Evolutionary conservation across 1,284 basidiomycete species (phyloP), one percentile per base, ranked within the genome.

Genomic region (Athelia sp.): DNA sequence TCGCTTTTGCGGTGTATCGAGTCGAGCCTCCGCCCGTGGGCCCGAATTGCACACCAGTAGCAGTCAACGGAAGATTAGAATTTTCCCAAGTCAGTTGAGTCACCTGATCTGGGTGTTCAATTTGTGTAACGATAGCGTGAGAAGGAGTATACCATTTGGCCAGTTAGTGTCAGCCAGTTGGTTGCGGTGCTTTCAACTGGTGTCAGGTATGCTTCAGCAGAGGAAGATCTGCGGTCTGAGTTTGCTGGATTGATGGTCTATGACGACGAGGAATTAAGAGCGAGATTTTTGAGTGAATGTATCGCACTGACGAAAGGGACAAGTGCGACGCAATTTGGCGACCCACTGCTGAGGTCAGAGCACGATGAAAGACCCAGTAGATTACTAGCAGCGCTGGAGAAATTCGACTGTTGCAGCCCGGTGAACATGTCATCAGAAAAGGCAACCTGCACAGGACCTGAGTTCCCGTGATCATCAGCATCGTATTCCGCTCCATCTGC

Each of bases 161-260:
- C 52, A 2, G 60, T 62, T 9, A 71, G 52, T 2, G 67, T 71
- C 15, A 67, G 46, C 69, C 69, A 71, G 45, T 67, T 69, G 8
- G 63, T 65, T 18, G 67, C 58, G 35, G 54, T 47, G 46, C 34
- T 56, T 49, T 70, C 64, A 4, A 68, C 65, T 17, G 69, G 69
- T 1, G 64, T 64, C 15, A 71, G 57, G 48, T 70, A 71, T 2
- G 69, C 69, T 35, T 60, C 56, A n/a, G 57, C 60, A 2, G 69
- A 64, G 4, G 67, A 70, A 13, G 68, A 70, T 24, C 69, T 60
- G 47, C 65, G 61, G 48, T 69, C 69, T 60, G 47, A 65, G 60
- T 48, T 69, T n/a, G 36, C 36, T 40, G 36, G 6, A 29, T 29
- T 40, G 36, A 35, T 55, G 36, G 19, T 40, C 19, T 62, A 50